Percentiles rank a stretch among this genome's conserved stretches.
Conservation (phyloP, 768 basidiomycete genomes). For the Trametes elegans region DNA sequence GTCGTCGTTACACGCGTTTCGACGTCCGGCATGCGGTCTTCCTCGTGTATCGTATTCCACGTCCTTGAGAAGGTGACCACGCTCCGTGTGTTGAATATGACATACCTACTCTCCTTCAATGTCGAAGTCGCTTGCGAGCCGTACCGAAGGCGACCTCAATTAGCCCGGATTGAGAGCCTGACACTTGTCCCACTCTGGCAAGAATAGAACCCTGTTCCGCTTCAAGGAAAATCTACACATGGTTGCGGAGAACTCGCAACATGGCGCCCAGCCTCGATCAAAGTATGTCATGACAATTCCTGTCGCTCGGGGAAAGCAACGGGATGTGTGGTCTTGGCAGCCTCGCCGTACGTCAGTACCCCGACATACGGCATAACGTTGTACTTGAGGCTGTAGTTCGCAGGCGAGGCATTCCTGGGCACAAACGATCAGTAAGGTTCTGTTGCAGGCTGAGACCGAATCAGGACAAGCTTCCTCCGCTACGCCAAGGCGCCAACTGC, state of each 20-base stretch:
- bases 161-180: neutral
- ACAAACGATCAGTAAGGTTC: conserved; percentile 20
- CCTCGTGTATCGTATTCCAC: conserved; percentile 15
- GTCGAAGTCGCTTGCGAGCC: conserved; percentile 9
- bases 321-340: conserved; percentile 41
- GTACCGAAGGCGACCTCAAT: conserved; percentile 4
- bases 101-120: conserved; percentile 9
- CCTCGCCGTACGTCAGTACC: conserved; percentile 74
- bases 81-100: conserved; percentile 8
- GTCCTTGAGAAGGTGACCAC: conserved; percentile 17
- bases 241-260: neutral
- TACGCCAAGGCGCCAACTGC: too few relatives aligned
- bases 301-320: conserved; percentile 33
- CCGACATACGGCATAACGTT: conserved; percentile 93
- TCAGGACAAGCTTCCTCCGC: too few relatives aligned
- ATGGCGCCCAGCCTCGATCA: neutral
- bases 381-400: conserved; percentile 76
- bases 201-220: conserved; percentile 8
- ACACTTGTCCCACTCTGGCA: conserved; percentile 7
- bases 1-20: conserved; percentile 15
- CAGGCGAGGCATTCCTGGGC: conserved; percentile 60
- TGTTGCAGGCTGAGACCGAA: too few relatives aligned
- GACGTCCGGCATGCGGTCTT: conserved; percentile 8
- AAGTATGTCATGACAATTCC: conserved; percentile 17
- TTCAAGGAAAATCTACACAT: conserved; percentile 8